Conservation (phyloP, 73 alveolate genomes). For the Paramecium bursaria region DNA sequence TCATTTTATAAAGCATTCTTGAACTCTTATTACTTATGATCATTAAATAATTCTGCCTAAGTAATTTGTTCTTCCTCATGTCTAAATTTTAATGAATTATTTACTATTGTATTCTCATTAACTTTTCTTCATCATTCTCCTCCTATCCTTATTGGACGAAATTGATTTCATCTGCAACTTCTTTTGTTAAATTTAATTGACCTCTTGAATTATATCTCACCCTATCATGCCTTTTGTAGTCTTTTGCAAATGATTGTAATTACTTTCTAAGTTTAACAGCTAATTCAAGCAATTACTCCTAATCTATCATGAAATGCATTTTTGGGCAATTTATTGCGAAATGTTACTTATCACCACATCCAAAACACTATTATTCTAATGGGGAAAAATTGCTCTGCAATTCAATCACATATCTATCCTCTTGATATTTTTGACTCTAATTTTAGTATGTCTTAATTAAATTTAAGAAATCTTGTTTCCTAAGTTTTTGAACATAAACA, state of each 20-base stretch:
- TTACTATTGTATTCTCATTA: constrained; percentile 22
- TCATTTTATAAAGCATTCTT: constrained; percentile 22
- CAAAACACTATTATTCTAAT: constrained; percentile 57
- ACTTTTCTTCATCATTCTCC: constrained; percentile 33
- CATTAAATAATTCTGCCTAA: not conserved
- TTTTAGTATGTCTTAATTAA: not conserved
- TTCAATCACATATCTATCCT: constrained; percentile 52
- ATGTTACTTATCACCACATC: constrained; percentile 52
- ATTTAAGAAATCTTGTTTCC: constrained; percentile 69
- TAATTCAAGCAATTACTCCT: not conserved
- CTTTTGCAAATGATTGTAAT: not conserved
- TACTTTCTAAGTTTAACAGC: not conserved
- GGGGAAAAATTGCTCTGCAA: constrained; percentile 16
- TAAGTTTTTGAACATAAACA: constrained; percentile 75
- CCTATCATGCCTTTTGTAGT: constrained; percentile 42
- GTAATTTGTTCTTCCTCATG: constrained; percentile 40
- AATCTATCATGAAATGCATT: constrained; percentile 16
- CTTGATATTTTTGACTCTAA: constrained; percentile 27
- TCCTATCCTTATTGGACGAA: constrained; percentile 11
- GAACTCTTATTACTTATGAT: constrained; percentile 25
- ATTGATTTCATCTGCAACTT: constrained; percentile 49
- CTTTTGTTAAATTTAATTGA: not conserved
- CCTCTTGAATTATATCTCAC: constrained; percentile 52
- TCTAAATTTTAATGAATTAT: not conserved
- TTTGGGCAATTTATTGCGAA: constrained; percentile 43